Conservation (phyloP, 2,329 filamentous ascomycete genomes). For the Aspergillus sp. region DNA sequence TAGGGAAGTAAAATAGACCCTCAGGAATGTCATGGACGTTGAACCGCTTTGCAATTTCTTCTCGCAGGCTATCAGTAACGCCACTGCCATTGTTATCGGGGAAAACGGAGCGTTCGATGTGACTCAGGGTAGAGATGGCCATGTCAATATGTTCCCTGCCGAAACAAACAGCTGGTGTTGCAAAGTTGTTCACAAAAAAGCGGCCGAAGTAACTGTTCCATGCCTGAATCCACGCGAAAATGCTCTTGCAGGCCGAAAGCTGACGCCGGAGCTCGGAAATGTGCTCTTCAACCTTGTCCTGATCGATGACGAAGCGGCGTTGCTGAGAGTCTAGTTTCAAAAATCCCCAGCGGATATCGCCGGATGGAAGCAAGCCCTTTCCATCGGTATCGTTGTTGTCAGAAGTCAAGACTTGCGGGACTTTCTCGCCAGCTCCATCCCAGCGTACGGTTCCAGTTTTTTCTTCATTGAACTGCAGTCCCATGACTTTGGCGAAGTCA, state of each 20-base stretch:
- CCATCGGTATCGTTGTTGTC: slow-evolving; percentile 2
- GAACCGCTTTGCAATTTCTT: slow-evolving; percentile 54
- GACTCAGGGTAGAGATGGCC: slow-evolving; percentile 52
- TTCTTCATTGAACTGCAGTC: slow-evolving; percentile 57
- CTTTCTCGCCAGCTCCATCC: slow-evolving; percentile 16
- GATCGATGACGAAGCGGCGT: slow-evolving; percentile 61
- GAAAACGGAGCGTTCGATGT: slow-evolving; percentile 55
- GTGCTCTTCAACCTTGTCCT: slow-evolving; percentile 58
- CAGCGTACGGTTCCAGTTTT: slow-evolving; percentile 57
- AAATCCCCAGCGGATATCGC: slow-evolving; percentile 61
- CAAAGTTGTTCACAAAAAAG: slow-evolving; percentile 61
- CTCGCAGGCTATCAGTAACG: slow-evolving; percentile 58
- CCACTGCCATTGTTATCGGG: slow-evolving; percentile 39
- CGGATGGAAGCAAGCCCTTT: slow-evolving; percentile 45
- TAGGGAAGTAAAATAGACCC: slow-evolving; percentile 54
- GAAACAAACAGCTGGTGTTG: slow-evolving; percentile 55
- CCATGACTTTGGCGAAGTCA: slow-evolving; percentile 56
- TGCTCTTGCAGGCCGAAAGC: slow-evolving; percentile 54
- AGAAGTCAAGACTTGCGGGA: slow-evolving; percentile 4
- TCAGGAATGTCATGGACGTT: slow-evolving; percentile 48
- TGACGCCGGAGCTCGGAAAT: slow-evolving; percentile 60
- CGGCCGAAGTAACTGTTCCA: slow-evolving; percentile 60
- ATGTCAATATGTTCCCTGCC: slow-evolving; percentile 56
- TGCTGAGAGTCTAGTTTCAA: slow-evolving; percentile 54
- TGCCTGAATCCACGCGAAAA: slow-evolving; percentile 60